phyloP scores from a whole-genome alignment of 1,139 yeast genomes.

The Saccharomyces pastorianus region DNA sequence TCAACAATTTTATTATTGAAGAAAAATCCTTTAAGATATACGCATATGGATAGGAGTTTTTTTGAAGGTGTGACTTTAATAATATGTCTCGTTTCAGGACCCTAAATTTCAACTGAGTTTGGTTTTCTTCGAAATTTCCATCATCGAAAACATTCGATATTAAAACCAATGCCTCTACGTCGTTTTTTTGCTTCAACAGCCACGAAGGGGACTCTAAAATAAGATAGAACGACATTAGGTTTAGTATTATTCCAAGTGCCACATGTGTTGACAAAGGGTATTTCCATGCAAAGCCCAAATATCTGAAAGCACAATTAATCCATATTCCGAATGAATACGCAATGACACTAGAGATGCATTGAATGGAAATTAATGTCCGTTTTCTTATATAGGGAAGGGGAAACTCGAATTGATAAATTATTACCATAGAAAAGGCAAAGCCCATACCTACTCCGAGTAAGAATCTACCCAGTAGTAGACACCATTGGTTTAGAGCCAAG shows the following conservation, averaged over 20 bases:
- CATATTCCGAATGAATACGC: background rate
- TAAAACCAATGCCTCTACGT: background rate
- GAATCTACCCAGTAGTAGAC: background rate
- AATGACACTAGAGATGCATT: background rate
- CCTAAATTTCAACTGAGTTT: background rate
- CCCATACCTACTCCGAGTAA: background rate
- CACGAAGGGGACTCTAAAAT: background rate
- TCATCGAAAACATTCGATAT: background rate
- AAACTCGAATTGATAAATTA: background rate
- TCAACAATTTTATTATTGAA: background rate
- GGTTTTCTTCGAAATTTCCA: background rate
- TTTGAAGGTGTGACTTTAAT: background rate
- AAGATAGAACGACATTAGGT: background rate
- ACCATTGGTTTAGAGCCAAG: background rate
- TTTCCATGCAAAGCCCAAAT: background rate
- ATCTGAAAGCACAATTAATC: background rate
- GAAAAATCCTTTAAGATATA: background rate
- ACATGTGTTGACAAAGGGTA: background rate
- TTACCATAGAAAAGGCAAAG: background rate
- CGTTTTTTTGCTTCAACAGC: background rate
- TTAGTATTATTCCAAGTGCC: background rate
- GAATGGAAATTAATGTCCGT: background rate
- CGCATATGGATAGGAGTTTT: background rate
- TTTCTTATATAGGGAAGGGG: background rate
- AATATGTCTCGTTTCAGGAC: background rate